phyloP scores from a whole-genome alignment of 495 filamentous ascomycete genomes.

The Aspergillus carlsbadensis region DNA sequence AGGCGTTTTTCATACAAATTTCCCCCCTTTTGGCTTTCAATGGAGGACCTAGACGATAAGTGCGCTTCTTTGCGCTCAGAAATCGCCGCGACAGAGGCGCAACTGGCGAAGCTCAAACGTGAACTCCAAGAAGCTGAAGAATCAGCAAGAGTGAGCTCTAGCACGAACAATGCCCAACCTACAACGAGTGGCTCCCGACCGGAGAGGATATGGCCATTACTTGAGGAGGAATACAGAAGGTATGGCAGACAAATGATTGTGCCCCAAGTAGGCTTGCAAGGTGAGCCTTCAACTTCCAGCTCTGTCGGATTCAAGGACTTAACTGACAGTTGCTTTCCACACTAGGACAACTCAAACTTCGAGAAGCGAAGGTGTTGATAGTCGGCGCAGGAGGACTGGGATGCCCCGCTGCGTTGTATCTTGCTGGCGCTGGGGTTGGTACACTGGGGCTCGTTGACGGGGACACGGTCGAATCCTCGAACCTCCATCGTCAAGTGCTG shows the following conservation, averaged over 20 bases:
- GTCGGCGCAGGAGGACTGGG: constrained; percentile 93
- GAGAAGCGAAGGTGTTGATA: constrained; percentile 68
- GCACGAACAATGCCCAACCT: constrained; percentile 2
- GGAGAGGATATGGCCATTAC: constrained; percentile 58
- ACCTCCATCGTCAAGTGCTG: constrained; percentile 89
- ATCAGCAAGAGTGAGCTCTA: constrained; percentile 22
- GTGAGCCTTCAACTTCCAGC: constrained; percentile 33
- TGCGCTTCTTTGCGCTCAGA: constrained; percentile 42
- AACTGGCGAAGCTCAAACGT: constrained; percentile 35
- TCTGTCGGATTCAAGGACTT: background rate
- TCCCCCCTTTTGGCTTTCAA: background rate
- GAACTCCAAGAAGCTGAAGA: constrained; percentile 37
- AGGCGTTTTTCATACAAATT: background rate
- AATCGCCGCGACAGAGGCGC: constrained; percentile 38
- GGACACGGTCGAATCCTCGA: constrained; percentile 83
- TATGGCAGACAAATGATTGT: constrained; percentile 95
- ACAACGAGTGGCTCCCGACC: background rate
- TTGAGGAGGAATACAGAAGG: constrained; percentile 68
- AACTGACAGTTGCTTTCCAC: constrained; percentile 7
- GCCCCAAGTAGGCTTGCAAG: constrained; percentile 76
- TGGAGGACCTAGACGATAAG: constrained; percentile 28
- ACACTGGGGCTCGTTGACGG: constrained; percentile 83
- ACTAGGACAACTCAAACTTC: constrained; percentile 76
- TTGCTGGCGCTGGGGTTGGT: constrained; percentile 84
- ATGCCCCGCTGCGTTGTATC: constrained; percentile 86